Percentiles rank a stretch among this genome's conserved stretches.
phyloP scores from a whole-genome alignment of 2,329 filamentous ascomycete species.

The Clonostachys rhizophaga region DNA sequence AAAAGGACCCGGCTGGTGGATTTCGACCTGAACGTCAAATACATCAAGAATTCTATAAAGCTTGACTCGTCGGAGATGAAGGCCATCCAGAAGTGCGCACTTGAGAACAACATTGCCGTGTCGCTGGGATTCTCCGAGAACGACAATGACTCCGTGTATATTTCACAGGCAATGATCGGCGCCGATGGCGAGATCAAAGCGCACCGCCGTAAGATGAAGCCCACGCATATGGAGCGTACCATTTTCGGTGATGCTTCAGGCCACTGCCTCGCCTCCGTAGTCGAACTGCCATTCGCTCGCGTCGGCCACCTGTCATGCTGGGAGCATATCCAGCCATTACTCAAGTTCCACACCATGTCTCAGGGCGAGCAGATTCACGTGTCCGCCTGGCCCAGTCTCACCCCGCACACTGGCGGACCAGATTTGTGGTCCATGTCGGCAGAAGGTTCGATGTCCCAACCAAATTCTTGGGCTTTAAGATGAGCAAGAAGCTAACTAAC shows the following conservation, averaged over 20 bases:
- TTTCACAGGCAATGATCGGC: slow-evolving; percentile 46
- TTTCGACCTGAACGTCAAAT: slow-evolving; percentile 14
- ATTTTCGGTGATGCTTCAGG: slow-evolving; percentile 52
- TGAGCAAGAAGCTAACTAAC: background rate
- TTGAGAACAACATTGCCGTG: slow-evolving; percentile 35
- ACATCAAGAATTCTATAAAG: slow-evolving; percentile 26
- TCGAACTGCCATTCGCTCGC: slow-evolving; percentile 41
- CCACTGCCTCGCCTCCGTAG: slow-evolving; percentile 48
- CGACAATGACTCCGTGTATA: slow-evolving; percentile 37
- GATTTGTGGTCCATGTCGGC: slow-evolving; percentile 26
- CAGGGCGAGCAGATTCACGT: slow-evolving; percentile 19
- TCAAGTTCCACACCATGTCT: slow-evolving; percentile 16
- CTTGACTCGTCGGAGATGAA: slow-evolving; percentile 36
- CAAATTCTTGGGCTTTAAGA: slow-evolving; percentile 20
- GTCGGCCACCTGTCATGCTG: slow-evolving; percentile 52
- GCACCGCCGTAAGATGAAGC: slow-evolving; percentile 45
- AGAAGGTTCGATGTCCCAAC: slow-evolving; percentile 29
- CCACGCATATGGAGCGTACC: slow-evolving; percentile 39
- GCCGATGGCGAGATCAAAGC: slow-evolving; percentile 36
- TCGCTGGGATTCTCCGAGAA: slow-evolving; percentile 46
- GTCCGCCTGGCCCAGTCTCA: slow-evolving; percentile 15
- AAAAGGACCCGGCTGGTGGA: slow-evolving; percentile 13
- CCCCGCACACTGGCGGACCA: slow-evolving; percentile 7
- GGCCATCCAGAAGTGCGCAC: slow-evolving; percentile 30
- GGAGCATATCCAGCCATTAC: slow-evolving; percentile 46